Evolutionary conservation across 2,329 filamentous ascomycete genomes (phyloP).

Genomic region (Sporothrix curviconia): DNA sequence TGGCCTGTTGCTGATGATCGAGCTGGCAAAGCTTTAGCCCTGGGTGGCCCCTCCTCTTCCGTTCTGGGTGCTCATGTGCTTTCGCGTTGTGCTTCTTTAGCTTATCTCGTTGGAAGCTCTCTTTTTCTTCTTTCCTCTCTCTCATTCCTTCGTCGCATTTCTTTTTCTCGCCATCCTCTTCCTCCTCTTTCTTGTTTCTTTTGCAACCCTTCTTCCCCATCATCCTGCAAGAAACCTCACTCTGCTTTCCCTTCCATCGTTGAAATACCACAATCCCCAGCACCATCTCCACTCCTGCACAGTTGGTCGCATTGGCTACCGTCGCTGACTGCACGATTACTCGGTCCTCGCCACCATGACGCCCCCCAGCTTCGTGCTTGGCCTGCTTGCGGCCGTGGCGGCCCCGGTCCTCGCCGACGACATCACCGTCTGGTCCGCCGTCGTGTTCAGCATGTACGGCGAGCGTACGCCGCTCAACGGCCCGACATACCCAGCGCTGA

Average conservation of each 20-base stretch:
- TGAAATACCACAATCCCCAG: neutral
- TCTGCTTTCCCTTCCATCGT: neutral
- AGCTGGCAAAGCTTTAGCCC: neutral
- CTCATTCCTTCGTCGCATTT: neutral
- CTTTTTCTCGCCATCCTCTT: neutral
- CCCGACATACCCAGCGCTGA: constrained; percentile 32
- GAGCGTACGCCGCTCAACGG: constrained; percentile 42
- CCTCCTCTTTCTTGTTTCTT: neutral
- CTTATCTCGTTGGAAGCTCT: neutral
- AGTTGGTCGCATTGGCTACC: no score
- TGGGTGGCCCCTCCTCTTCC: neutral
- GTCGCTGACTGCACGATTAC: no score
- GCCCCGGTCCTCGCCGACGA: constrained; percentile 3
- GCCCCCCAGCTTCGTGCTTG: neutral
- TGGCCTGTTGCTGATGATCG: no score
- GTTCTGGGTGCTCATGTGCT: neutral
- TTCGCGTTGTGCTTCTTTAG: neutral
- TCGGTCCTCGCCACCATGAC: neutral
- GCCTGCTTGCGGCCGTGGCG: neutral
- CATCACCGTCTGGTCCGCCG: constrained; percentile 43
- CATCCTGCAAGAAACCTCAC: no score
- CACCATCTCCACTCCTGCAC: neutral
- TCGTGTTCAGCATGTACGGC: constrained; percentile 45
- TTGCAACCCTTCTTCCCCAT: neutral
- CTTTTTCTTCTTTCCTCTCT: neutral